Conservation (phyloP, 2,329 filamentous ascomycete species). For the Fusarium sp. region DNA sequence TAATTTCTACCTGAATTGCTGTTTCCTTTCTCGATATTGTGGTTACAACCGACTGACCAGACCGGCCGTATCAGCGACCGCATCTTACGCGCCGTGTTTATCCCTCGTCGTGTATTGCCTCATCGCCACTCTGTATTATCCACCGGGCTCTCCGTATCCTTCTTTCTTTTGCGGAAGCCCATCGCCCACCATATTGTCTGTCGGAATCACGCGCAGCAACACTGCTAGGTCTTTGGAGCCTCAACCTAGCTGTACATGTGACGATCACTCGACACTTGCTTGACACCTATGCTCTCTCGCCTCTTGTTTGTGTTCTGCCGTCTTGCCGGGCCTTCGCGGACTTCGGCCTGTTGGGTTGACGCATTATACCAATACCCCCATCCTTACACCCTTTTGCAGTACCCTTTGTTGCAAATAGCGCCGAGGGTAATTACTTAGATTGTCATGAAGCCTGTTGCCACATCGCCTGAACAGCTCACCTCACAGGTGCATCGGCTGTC, state of each 20-base stretch:
- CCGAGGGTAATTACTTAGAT: slow-evolving; percentile 26
- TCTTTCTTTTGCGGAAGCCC: slow-evolving; percentile 18
- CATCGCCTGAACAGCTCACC: slow-evolving; percentile 47
- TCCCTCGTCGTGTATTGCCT: slow-evolving; percentile 13
- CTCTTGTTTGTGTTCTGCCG: slow-evolving; percentile 13
- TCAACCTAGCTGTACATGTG: slow-evolving; percentile 29
- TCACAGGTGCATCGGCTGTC: slow-evolving; percentile 47
- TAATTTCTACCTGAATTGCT: neutral
- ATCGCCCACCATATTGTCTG: slow-evolving; percentile 16
- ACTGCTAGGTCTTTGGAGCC: slow-evolving; percentile 25
- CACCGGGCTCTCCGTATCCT: neutral
- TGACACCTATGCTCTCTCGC: slow-evolving; percentile 22
- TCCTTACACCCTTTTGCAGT: slow-evolving; percentile 24
- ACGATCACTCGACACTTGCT: slow-evolving; percentile 26
- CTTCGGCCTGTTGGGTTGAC: neutral
- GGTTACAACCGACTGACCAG: slow-evolving; percentile 29
- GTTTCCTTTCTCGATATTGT: slow-evolving; percentile 8
- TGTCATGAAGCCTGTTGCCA: slow-evolving; percentile 40
- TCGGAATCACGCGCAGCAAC: slow-evolving; percentile 21
- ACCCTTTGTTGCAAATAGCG: slow-evolving; percentile 28
- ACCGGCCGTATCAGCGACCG: slow-evolving; percentile 38
- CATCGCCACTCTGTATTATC: slow-evolving; percentile 21
- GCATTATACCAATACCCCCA: slow-evolving; percentile 27
- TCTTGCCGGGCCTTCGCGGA: slow-evolving; percentile 13
- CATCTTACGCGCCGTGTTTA: slow-evolving; percentile 33